Conservation (phyloP, 192 early-diverging fungal species). For the Fimicolochytrium jonesii region DNA sequence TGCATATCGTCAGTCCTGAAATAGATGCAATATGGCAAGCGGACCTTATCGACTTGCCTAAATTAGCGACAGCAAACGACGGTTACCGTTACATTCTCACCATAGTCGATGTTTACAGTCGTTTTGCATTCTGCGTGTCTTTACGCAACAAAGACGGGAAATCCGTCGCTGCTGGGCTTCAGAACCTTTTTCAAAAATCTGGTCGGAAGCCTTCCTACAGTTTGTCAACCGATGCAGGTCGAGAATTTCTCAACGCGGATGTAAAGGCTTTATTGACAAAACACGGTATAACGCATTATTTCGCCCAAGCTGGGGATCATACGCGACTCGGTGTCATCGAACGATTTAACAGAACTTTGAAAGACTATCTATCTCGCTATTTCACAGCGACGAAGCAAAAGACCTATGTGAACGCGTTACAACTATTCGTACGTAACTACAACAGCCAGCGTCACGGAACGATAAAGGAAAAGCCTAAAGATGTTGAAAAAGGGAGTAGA, state of each 20-base stretch:
- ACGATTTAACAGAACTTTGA: constrained; percentile 16
- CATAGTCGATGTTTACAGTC: constrained; percentile 2
- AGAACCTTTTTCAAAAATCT: constrained; percentile 23
- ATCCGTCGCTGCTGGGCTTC: neutral
- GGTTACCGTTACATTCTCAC: neutral
- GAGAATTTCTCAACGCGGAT: neutral
- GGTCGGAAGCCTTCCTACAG: constrained; percentile 21
- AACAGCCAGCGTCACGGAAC: neutral
- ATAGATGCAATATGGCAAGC: neutral
- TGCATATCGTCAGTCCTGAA: neutral
- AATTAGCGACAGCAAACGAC: neutral
- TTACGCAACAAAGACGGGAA: too few relatives aligned
- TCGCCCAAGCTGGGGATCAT: too few relatives aligned
- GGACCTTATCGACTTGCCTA: neutral
- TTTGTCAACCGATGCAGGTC: neutral
- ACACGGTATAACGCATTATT: neutral
- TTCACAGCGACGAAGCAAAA: too few relatives aligned
- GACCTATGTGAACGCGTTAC: neutral
- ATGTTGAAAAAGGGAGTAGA: neutral
- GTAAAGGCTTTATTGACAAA: neutral
- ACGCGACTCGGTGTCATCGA: neutral
- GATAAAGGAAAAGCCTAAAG: too few relatives aligned
- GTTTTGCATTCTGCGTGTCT: neutral
- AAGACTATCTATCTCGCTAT: neutral
- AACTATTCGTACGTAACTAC: neutral